Conservation (phyloP, 2,329 filamentous ascomycete genomes). For the Colletotrichum navitas region DNA sequence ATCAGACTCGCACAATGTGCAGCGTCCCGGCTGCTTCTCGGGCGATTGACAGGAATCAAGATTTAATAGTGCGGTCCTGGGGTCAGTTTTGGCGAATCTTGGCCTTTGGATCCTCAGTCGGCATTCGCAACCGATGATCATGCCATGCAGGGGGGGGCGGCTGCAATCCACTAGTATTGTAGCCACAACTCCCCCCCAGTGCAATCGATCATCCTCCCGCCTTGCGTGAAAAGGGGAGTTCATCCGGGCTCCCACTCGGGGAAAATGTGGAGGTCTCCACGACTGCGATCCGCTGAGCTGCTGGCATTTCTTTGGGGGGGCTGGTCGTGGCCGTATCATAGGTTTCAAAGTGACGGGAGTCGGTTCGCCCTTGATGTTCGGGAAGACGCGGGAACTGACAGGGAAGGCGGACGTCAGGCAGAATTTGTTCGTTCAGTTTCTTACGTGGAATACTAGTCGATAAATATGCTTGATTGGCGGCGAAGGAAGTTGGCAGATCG, state of each 20-base stretch:
- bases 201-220: slow-evolving; percentile 40
- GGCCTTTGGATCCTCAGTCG: slow-evolving; percentile 12
- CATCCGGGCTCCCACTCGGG: slow-evolving; percentile 41
- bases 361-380: neutral
- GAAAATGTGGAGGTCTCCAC: slow-evolving; percentile 40
- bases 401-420: neutral
- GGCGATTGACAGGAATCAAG: slow-evolving; percentile 33
- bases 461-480: neutral
- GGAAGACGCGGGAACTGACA: neutral
- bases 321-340: neutral
- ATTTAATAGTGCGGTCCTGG: slow-evolving; percentile 19
- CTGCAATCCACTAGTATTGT: slow-evolving; percentile 11
- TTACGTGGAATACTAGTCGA: neutral
- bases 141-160: slow-evolving; percentile 27
- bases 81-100: slow-evolving; percentile 4
- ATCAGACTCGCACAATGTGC: neutral
- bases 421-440: neutral
- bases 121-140: slow-evolving; percentile 34
- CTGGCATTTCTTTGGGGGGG: slow-evolving; percentile 1
- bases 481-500: neutral
- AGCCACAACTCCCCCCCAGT: slow-evolving; percentile 20
- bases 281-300: slow-evolving; percentile 35
- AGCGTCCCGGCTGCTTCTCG: slow-evolving; percentile 36
- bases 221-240: slow-evolving; percentile 41
- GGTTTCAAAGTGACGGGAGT: neutral